phyloP scores from a whole-genome alignment of 495 filamentous ascomycete genomes.

The Penicillium roqueforti region DNA sequence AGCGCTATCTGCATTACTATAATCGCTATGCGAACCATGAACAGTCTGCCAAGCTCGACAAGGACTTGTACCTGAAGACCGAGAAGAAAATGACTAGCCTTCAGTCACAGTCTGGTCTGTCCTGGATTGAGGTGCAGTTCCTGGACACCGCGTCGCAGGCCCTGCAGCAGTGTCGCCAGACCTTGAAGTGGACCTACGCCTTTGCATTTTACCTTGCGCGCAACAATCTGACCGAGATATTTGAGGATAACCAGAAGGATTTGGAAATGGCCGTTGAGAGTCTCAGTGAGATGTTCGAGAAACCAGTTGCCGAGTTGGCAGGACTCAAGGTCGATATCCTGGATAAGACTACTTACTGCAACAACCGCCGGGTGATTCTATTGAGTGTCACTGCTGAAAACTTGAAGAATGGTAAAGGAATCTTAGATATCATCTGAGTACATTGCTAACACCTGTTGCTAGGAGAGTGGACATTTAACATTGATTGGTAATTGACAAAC shows the following conservation, averaged over 20 bases:
- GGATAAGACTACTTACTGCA: constrained; percentile 97
- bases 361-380: constrained; percentile 82
- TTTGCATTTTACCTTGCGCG: constrained; percentile 95
- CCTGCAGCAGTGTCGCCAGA: constrained; percentile 92
- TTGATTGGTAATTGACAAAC: constrained; percentile 34
- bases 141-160: constrained; percentile 88
- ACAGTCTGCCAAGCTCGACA: constrained; percentile 94
- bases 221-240: constrained; percentile 95
- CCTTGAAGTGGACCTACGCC: constrained; percentile 97
- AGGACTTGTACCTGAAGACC: constrained; percentile 91
- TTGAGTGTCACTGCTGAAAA: constrained; percentile 89
- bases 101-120: constrained; percentile 88
- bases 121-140: constrained; percentile 99
- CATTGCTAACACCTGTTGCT: constrained; percentile 1
- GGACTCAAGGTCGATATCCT: constrained; percentile 93
- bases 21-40: constrained; percentile 99
- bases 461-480: constrained; percentile 47
- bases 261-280: constrained; percentile 94
- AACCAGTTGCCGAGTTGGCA: constrained; percentile 77
- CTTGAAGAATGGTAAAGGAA: constrained; percentile 69
- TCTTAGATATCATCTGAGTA: not conserved
- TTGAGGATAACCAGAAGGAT: constrained; percentile 98
- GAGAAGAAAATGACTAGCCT: constrained; percentile 98
- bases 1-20: constrained; percentile 96
- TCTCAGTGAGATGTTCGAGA: constrained; percentile 96